These are phyloP conservation scores for Castanea crenata DNA, from an alignment of 306 rosid genomes.

Conservation along the genomic window DNA sequence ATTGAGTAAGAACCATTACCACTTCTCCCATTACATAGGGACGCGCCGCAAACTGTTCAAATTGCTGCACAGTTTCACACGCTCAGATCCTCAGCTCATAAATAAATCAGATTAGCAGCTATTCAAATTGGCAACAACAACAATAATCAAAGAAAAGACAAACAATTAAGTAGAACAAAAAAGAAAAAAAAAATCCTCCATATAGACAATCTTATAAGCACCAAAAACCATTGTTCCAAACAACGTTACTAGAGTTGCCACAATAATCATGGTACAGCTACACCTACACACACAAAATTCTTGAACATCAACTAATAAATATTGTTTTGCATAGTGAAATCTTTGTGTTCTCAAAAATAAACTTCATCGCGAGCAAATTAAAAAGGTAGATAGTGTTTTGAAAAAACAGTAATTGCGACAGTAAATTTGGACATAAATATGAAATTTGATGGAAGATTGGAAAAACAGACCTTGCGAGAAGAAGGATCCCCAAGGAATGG, in stretches of 20 bases:
- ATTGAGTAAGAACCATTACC: constrained; percentile 32
- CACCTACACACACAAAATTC: no score
- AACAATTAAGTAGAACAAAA: background rate
- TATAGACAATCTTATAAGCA: background rate
- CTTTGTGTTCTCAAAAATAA: background rate
- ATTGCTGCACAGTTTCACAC: constrained; percentile 45
- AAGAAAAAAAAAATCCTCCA: background rate
- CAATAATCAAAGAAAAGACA: background rate
- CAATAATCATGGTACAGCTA: no score
- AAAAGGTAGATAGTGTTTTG: no score
- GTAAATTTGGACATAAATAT: background rate
- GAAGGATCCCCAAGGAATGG: constrained; percentile 30
- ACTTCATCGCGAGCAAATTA: background rate
- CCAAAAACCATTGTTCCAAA: background rate
- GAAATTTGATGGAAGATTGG: background rate
- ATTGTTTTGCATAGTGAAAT: background rate
- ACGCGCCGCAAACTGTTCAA: constrained; percentile 44
- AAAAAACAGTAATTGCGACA: background rate
- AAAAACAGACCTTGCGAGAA: constrained; percentile 39
- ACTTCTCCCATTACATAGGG: constrained; percentile 51
- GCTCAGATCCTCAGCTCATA: background rate
- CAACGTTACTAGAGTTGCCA: no score
- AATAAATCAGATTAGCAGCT: background rate
- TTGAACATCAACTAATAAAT: no score
- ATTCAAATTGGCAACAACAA: background rate